Evolutionary conservation across 768 basidiomycete genomes (phyloP), one percentile per base, ranked within the genome.

Genomic region (Boletus bicolor): DNA sequence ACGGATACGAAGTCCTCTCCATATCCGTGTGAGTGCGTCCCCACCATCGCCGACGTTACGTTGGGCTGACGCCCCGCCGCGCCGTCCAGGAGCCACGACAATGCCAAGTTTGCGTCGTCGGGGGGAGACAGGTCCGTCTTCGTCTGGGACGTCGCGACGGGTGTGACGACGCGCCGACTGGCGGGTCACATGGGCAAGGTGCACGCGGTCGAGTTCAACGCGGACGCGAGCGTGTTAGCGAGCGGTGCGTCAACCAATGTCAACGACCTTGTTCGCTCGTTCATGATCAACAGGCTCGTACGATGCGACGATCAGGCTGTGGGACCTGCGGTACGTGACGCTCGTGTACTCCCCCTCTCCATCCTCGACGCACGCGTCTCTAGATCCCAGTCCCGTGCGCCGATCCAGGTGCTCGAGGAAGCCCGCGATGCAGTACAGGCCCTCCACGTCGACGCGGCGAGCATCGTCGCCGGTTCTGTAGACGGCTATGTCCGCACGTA

Each of bases 1-100:
- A 98, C 70, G 96, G 93, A 30, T 96, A 98, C 69, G 97, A 98
- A 69, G 91, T 99, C 4, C 80, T 98, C 41, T 91, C 91, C 2
- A 76, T 99, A 47, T 81, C 89, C 46, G 88, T 97, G 94, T 95
- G 65, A 65, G 91, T 76, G 36, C 15, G 19, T 36, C 12, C 30
- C 7, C 6, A 15, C 28, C 15, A 15, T 12, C n/a, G 6, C 28
- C 14, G 12, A 1, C 3, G 9, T 30, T 37, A 3, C 21, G 21
- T 24, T 24, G 1, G 28, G 49, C 53, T 50, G 14, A 50, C 17
- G 32, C 19, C 12, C 32, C 14, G 8, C 19, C 21, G 21, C 21
- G 21, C 21, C 4, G 15, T 17, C 17, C 21, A 96, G 91, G 39
- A 82, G 93, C 42, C 86, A 93, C 61, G 96, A 99, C 73, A 99